phyloP scores from a whole-genome alignment of 768 basidiomycete species.

The Jaapia argillacea region DNA sequence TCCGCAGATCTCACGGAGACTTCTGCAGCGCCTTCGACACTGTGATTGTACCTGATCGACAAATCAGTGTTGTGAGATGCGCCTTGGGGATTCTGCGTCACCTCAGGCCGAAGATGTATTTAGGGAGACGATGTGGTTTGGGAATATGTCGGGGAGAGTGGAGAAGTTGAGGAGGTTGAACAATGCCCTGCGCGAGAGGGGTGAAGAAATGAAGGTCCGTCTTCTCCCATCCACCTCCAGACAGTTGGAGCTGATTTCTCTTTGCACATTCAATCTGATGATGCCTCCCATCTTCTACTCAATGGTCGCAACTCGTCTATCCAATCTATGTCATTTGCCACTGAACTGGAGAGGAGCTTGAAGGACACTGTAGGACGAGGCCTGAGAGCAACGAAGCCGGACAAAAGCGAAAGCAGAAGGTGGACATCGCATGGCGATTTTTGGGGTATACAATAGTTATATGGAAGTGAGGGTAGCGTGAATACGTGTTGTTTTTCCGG shows the following conservation, averaged over 20 bases:
- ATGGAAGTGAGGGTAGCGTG: slow-evolving; percentile 77
- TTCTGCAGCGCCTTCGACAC: slow-evolving; percentile 54
- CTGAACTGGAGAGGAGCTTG: slow-evolving; percentile 81
- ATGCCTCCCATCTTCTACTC: slow-evolving; percentile 90
- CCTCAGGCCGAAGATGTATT: slow-evolving; percentile 56
- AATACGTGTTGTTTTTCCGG: slow-evolving; percentile 25
- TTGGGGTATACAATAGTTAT: slow-evolving; percentile 72
- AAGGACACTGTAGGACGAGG: slow-evolving; percentile 68
- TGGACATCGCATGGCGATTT: slow-evolving; percentile 64
- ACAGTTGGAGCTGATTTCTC: slow-evolving; percentile 1
- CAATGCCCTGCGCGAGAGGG: slow-evolving; percentile 79
- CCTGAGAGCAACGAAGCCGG: slow-evolving; percentile 69
- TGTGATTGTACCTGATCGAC: slow-evolving; percentile 69
- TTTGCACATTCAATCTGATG: slow-evolving; percentile 81
- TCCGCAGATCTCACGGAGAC: slow-evolving; percentile 63
- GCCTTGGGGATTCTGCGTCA: slow-evolving; percentile 52
- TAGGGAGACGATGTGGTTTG: slow-evolving; percentile 35
- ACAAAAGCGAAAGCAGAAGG: slow-evolving; percentile 75
- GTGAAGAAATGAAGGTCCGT: slow-evolving; percentile 81
- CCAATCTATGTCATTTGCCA: slow-evolving; percentile 82
- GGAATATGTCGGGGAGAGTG: slow-evolving; percentile 62
- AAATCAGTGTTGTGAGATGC: slow-evolving; percentile 64
- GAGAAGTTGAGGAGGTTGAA: slow-evolving; percentile 67
- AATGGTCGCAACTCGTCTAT: slow-evolving; percentile 79
- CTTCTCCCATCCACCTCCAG: slow-evolving; percentile 1